phyloP scores from a whole-genome alignment of 768 basidiomycete genomes.

The Leccinum broughii region DNA sequence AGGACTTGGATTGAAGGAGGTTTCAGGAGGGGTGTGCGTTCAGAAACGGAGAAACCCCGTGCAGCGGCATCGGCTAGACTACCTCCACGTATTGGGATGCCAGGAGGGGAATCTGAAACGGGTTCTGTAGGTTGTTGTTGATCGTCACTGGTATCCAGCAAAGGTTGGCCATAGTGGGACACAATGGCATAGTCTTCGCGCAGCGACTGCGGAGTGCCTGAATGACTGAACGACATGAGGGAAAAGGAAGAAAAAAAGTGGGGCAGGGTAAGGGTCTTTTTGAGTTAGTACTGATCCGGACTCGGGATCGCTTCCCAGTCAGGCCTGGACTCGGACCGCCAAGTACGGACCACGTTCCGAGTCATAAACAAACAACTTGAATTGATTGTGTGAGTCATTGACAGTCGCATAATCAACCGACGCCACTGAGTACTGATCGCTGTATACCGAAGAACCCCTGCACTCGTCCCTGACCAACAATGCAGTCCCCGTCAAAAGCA shows the following conservation, averaged over 20 bases:
- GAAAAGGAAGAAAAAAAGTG: background rate
- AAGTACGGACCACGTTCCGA: background rate
- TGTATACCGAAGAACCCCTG: too few relatives aligned
- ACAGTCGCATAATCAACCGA: too few relatives aligned
- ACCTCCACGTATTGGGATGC: slow-evolving; percentile 19
- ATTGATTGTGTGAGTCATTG: background rate
- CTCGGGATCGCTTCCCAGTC: background rate
- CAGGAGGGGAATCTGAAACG: slow-evolving; percentile 16
- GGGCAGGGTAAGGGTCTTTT: background rate
- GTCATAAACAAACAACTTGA: background rate
- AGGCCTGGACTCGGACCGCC: too few relatives aligned
- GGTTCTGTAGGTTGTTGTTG: slow-evolving; percentile 6
- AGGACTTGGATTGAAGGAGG: slow-evolving; percentile 55
- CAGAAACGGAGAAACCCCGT: slow-evolving; percentile 25
- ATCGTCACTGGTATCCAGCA: slow-evolving; percentile 42
- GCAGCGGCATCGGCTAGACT: background rate
- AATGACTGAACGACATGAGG: slow-evolving; percentile 42
- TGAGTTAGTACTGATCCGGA: background rate
- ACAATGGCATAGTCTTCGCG: slow-evolving; percentile 68
- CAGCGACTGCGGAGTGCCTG: slow-evolving; percentile 40
- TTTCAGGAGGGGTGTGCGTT: slow-evolving; percentile 58
- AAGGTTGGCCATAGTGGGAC: slow-evolving; percentile 46
- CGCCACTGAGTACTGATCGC: too few relatives aligned
- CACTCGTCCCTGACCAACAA: background rate
- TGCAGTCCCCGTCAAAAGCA: slow-evolving; percentile 25